Evolutionary conservation across 2,329 filamentous ascomycete genomes (phyloP).

Genomic region (Eutypella sp.): DNA sequence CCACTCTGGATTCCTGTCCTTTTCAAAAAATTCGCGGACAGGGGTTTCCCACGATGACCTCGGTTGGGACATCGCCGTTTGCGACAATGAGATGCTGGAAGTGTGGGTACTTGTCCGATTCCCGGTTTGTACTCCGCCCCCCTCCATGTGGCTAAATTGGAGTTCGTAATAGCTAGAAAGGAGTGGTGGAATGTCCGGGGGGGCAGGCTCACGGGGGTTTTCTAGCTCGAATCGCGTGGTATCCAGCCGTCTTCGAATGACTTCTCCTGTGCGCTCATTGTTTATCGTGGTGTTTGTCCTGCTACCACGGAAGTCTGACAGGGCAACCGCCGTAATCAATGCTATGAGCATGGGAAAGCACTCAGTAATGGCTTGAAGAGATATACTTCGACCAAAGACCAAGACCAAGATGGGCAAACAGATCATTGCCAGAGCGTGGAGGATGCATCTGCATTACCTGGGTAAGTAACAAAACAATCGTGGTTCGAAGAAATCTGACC

Average conservation of each 20-base stretch:
- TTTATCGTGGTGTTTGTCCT: neutral
- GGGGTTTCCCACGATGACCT: neutral
- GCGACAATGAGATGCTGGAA: neutral
- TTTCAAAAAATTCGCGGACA: neutral
- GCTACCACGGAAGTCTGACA: neutral
- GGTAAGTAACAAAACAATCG: too few species aligned
- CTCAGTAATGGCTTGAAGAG: neutral
- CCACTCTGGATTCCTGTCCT: neutral
- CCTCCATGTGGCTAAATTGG: neutral
- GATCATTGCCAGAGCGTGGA: neutral
- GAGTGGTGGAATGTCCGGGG: too few species aligned
- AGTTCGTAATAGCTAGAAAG: too few species aligned
- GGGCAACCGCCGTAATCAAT: neutral
- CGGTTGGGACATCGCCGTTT: neutral
- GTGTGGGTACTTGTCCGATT: neutral
- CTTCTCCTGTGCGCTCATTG: too few species aligned
- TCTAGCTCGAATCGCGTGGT: too few species aligned
- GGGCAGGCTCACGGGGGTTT: too few species aligned
- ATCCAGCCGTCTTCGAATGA: too few species aligned
- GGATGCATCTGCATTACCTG: neutral
- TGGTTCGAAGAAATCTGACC: too few species aligned
- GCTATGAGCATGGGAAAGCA: neutral
- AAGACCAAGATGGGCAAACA: neutral
- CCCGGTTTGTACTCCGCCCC: neutral
- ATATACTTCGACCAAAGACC: too few species aligned